These are phyloP conservation scores for Boeremia lycopersici DNA, from an alignment of 2,329 filamentous ascomycete genomes.

Conservation along the genomic window DNA sequence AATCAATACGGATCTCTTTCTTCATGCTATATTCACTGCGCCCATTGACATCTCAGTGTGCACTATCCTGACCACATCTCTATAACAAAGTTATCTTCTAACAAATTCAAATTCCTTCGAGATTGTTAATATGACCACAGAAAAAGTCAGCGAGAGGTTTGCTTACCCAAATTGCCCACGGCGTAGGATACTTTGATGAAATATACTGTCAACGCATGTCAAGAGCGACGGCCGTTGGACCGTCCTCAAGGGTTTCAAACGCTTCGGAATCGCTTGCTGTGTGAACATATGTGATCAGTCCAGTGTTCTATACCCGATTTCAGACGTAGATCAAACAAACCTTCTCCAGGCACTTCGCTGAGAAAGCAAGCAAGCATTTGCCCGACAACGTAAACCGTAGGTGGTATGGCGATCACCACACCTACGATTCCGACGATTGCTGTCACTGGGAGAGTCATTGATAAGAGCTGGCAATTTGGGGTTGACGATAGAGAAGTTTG, in stretches of 20 bases:
- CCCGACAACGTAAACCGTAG: neutral
- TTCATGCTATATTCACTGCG: too few species aligned
- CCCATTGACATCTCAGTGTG: too few species aligned
- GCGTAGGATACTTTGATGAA: too few species aligned
- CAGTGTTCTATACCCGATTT: neutral
- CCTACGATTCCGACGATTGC: neutral
- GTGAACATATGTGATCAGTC: neutral
- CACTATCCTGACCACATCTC: too few species aligned
- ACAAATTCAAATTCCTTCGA: too few species aligned
- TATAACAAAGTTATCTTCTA: too few species aligned
- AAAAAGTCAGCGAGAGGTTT: too few species aligned
- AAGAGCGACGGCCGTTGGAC: neutral
- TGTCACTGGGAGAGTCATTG: neutral
- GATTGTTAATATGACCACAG: too few species aligned
- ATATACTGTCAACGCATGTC: neutral
- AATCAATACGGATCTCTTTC: too few species aligned
- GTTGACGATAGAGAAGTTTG: neutral
- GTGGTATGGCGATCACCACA: neutral
- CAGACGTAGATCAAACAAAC: neutral
- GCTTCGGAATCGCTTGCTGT: neutral
- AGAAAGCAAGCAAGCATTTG: neutral
- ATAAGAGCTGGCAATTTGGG: too few species aligned
- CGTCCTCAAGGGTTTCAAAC: neutral
- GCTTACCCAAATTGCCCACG: too few species aligned
- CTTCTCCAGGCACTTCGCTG: neutral